phyloP scores from a whole-genome alignment of 352 stramenopile species.

The Pythium plurisporium region DNA sequence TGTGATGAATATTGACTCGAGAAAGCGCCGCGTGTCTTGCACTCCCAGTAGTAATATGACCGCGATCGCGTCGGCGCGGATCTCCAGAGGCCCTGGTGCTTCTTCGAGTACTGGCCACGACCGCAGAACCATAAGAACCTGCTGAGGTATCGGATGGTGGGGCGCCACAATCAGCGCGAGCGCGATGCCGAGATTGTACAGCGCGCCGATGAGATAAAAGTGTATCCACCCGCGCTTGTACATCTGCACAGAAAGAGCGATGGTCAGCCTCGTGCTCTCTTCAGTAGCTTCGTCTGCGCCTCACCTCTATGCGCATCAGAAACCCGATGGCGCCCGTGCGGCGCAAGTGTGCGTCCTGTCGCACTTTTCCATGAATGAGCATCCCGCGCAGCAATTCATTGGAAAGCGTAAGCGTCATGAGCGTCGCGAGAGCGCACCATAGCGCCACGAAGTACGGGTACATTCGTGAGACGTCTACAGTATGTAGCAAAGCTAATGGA shows the following conservation, averaged over 20 bases:
- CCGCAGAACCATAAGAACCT: slow-evolving; percentile 32
- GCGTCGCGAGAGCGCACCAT: slow-evolving; percentile 7
- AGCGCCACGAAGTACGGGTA: slow-evolving; percentile 9
- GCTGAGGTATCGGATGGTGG: slow-evolving; percentile 31
- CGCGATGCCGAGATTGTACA: slow-evolving; percentile 37
- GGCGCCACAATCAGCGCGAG: slow-evolving; percentile 28
- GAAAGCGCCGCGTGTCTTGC: slow-evolving; percentile 48
- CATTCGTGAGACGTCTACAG: too few species aligned
- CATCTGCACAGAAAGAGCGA: slow-evolving; percentile 11
- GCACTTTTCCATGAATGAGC: slow-evolving; percentile 22
- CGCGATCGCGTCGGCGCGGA: slow-evolving; percentile 35
- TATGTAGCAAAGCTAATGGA: too few species aligned
- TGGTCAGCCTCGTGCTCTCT: background rate
- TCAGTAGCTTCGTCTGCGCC: background rate
- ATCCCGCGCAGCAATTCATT: slow-evolving; percentile 13
- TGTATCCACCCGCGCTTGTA: slow-evolving; percentile 62
- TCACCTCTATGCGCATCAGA: slow-evolving; percentile 20
- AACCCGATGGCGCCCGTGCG: background rate
- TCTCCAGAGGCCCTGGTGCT: slow-evolving; percentile 7
- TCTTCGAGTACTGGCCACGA: background rate
- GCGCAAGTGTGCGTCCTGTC: slow-evolving; percentile 1
- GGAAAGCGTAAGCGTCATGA: slow-evolving; percentile 15
- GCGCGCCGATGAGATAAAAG: slow-evolving; percentile 62
- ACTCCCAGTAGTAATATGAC: slow-evolving; percentile 51
- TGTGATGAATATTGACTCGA: slow-evolving; percentile 60